Evolutionary conservation across 2,329 filamentous ascomycete species (phyloP).

Genomic region (Cryphonectria nitschkei): DNA sequence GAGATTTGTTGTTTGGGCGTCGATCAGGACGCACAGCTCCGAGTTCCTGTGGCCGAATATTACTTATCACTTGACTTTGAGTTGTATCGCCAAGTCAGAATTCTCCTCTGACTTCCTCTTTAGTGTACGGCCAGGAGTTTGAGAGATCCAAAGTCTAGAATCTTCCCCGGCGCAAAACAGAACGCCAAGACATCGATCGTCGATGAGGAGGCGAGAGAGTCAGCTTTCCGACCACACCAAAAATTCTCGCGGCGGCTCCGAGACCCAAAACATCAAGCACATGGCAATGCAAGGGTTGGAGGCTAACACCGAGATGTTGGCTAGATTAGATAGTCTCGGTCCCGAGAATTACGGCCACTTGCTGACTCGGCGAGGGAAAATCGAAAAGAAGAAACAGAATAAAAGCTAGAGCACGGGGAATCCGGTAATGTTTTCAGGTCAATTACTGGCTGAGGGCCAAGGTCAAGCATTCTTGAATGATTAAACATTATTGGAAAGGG

Average conservation of each 20-base stretch:
- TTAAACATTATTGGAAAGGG: background rate
- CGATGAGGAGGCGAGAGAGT: background rate
- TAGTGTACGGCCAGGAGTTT: slow-evolving; percentile 53
- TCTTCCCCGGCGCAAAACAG: slow-evolving; percentile 55
- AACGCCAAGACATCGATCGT: slow-evolving; percentile 56
- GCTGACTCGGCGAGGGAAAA: slow-evolving; percentile 52
- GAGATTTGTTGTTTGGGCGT: background rate
- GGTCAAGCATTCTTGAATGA: background rate
- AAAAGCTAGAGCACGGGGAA: slow-evolving; percentile 53
- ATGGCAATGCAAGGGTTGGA: slow-evolving; percentile 54
- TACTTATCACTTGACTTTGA: slow-evolving; percentile 46
- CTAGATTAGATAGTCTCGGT: slow-evolving; percentile 45
- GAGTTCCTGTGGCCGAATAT: background rate
- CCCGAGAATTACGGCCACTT: slow-evolving; percentile 48
- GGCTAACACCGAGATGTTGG: slow-evolving; percentile 45
- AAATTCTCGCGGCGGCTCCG: background rate
- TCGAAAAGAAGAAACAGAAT: slow-evolving; percentile 45
- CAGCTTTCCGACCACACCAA: background rate
- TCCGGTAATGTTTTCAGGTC: background rate
- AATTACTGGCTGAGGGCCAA: background rate
- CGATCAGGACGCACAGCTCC: no score
- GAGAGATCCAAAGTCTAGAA: slow-evolving; percentile 52
- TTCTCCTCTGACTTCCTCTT: slow-evolving; percentile 47
- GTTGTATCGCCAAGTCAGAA: slow-evolving; percentile 43
- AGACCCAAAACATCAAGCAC: slow-evolving; percentile 52